A percentile compares a stretch with the other conserved stretches of the same genome.
Evolutionary conservation across 2,329 filamentous ascomycete species (phyloP).

Genomic region (Acrocalymma vagum): DNA sequence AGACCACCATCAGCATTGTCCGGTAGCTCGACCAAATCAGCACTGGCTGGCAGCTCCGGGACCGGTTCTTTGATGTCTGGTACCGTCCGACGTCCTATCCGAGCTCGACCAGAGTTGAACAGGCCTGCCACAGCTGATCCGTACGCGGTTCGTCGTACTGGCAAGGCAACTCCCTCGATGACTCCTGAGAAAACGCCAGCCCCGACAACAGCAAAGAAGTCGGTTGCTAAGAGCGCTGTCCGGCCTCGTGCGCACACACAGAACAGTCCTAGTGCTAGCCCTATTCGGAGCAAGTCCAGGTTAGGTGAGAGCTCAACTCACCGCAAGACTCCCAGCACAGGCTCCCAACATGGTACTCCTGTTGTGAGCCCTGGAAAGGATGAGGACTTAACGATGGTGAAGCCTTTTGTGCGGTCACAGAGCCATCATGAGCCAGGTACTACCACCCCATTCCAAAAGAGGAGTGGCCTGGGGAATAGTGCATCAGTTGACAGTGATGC

Average conservation of each 20-base stretch:
- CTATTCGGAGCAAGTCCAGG: conserved; percentile 46
- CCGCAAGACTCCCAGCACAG: conserved; percentile 38
- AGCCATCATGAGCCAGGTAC: conserved; percentile 37
- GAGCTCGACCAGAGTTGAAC: conserved; percentile 54
- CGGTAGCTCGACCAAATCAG: conserved; percentile 41
- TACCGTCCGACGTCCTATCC: conserved; percentile 62
- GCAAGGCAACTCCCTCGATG: conserved; percentile 56
- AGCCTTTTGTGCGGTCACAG: conserved; percentile 51
- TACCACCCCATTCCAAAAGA: conserved; percentile 42
- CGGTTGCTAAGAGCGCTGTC: conserved; percentile 38
- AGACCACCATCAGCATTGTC: conserved; percentile 49
- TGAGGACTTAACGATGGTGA: conserved; percentile 58
- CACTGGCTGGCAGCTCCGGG: conserved; percentile 38
- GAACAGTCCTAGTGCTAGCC: conserved; percentile 45
- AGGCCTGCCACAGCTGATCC: conserved; percentile 65
- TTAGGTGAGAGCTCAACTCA: conserved; percentile 35
- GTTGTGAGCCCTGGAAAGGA: conserved; percentile 47
- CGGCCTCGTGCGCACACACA: conserved; percentile 43
- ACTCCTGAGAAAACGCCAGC: conserved; percentile 56
- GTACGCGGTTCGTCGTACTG: conserved; percentile 51
- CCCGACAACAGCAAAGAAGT: conserved; percentile 46
- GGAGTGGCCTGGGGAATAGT: conserved; percentile 49
- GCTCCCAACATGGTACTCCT: conserved; percentile 41
- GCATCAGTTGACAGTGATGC: conserved; percentile 49
- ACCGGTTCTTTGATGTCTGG: conserved; percentile 64